Conservation (phyloP, 2,329 filamentous ascomycete species). For the Conoideocrella luteorostrata region DNA sequence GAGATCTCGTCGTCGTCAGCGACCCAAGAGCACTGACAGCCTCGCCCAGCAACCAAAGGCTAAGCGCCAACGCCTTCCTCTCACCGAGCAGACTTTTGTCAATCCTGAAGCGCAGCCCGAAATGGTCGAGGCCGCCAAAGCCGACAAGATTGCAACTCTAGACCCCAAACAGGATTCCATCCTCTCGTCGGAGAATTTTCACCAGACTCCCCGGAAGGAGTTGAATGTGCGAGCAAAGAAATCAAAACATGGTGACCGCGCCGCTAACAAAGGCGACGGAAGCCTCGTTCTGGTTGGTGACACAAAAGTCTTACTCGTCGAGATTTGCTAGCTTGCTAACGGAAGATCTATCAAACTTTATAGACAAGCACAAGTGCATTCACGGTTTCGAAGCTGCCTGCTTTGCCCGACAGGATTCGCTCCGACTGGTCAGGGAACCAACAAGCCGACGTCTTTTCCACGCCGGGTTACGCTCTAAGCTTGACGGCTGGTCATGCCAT, state of each 20-base stretch:
- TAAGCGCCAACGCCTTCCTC: slow-evolving; percentile 54
- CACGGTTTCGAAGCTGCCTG: slow-evolving; percentile 75
- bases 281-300: slow-evolving; percentile 56
- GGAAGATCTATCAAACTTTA: slow-evolving; percentile 7
- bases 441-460: slow-evolving; percentile 59
- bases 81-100: slow-evolving; percentile 51
- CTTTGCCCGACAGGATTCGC: slow-evolving; percentile 71
- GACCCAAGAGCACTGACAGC: slow-evolving; percentile 50
- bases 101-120: slow-evolving; percentile 46
- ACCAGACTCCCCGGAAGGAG: slow-evolving; percentile 40
- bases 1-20: slow-evolving; percentile 55
- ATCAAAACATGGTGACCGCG: slow-evolving; percentile 54
- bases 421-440: slow-evolving; percentile 55
- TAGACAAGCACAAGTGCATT: slow-evolving; percentile 82
- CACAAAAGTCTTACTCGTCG: slow-evolving; percentile 9
- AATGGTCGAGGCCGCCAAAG: slow-evolving; percentile 47
- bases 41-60: slow-evolving; percentile 53
- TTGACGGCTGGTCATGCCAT: slow-evolving; percentile 77
- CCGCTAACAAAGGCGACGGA: slow-evolving; percentile 57
- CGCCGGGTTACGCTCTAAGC: slow-evolving; percentile 67
- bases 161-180: slow-evolving; percentile 38
- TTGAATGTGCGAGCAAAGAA: slow-evolving; percentile 57
- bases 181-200: slow-evolving; percentile 36
- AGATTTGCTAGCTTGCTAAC: not conserved
- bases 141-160: slow-evolving; percentile 39